Base-by-base conservation (phyloP, 352 stramenopile genomes). In the Phytophthora capsici region DNA sequence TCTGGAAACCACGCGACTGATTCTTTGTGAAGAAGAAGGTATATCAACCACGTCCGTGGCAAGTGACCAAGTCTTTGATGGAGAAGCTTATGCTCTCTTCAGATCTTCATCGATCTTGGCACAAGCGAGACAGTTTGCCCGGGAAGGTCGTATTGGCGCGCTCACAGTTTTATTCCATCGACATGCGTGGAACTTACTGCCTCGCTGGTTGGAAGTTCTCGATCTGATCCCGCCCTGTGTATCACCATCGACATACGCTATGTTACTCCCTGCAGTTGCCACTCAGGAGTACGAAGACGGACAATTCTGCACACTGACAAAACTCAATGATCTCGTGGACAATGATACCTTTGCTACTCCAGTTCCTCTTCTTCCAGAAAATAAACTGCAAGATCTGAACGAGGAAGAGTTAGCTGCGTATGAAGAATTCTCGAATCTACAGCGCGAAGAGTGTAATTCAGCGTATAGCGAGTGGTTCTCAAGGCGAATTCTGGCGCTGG, bases 391-490 rank as follows among this genome's bases (percentile, higher is more conserved):
- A 19, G 83, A 90, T 52, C 34, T 87, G 22, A 72, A 62, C 6
- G 44, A 60, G 1, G 61, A 82, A 19, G 83, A 91, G 37, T 37
- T 73, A 10, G 51, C 32, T 4, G 51, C 34, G 0, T 91, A 86
- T 52, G 64, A 93, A 46, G 22, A 43, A 2, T 77, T 60, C 17
- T 57, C 55, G 1, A 52, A 43, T 2, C 41, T 78, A 40, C 60
- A 58, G 6, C 48, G 36, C 46, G 54, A 73, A 20, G 62, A 83
- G 6, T 55, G 63, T 25, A 61, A 66, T 36, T 34, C 69, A 4
- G 50, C 56, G n/a, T 90, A 82, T 26, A 63, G 58, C 0, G 45
- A 64, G 23, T 94, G 85, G 85, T 88, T 89, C 22, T 73, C 38
- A 13, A 55, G 58, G 23, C 82, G 78, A 16, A 80, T 91, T 36